Percentiles rank a stretch among this genome's conserved stretches.
Conservation (phyloP, 129 eudicot genomes). For the Escallonia herrerae region DNA sequence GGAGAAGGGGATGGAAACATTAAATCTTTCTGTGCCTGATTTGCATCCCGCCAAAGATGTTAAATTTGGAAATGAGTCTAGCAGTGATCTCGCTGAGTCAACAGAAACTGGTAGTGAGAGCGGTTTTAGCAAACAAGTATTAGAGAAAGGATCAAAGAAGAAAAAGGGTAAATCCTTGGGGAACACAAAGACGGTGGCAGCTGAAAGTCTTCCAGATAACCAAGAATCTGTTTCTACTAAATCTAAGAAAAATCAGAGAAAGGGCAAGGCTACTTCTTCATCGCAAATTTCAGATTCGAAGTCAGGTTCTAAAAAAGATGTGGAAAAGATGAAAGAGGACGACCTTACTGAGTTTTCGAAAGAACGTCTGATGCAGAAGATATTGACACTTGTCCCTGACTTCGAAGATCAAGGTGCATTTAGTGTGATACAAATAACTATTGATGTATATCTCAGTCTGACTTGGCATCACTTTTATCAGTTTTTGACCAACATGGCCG, state of each 20-base stretch:
- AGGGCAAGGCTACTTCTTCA: slow-evolving; percentile 51
- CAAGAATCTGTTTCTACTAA: slow-evolving; percentile 55
- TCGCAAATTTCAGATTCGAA: slow-evolving; percentile 58
- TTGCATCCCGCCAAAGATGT: slow-evolving; percentile 27
- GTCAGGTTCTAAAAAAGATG: slow-evolving; percentile 42
- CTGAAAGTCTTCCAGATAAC: slow-evolving; percentile 45
- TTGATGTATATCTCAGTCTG: not conserved
- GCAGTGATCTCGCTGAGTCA: slow-evolving; percentile 33
- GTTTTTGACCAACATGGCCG: slow-evolving; percentile 12
- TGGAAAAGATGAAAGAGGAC: slow-evolving; percentile 38
- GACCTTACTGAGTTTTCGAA: slow-evolving; percentile 44
- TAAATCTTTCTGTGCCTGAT: slow-evolving; percentile 28
- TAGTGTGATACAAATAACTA: not conserved
- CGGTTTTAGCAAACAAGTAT: slow-evolving; percentile 39
- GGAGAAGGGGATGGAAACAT: slow-evolving; percentile 69
- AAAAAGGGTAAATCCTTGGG: slow-evolving; percentile 69
- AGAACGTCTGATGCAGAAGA: slow-evolving; percentile 53
- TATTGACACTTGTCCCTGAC: slow-evolving; percentile 63
- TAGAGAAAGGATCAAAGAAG: slow-evolving; percentile 73
- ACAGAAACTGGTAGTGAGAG: slow-evolving; percentile 42
- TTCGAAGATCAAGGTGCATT: slow-evolving; percentile 85
- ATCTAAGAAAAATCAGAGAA: slow-evolving; percentile 82
- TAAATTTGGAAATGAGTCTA: slow-evolving; percentile 43
- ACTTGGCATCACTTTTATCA: slow-evolving; percentile 2
- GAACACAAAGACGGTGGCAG: slow-evolving; percentile 35